Evolutionary conservation across 2,329 filamentous ascomycete species (phyloP).

Genomic region (Zasmidium angulare): DNA sequence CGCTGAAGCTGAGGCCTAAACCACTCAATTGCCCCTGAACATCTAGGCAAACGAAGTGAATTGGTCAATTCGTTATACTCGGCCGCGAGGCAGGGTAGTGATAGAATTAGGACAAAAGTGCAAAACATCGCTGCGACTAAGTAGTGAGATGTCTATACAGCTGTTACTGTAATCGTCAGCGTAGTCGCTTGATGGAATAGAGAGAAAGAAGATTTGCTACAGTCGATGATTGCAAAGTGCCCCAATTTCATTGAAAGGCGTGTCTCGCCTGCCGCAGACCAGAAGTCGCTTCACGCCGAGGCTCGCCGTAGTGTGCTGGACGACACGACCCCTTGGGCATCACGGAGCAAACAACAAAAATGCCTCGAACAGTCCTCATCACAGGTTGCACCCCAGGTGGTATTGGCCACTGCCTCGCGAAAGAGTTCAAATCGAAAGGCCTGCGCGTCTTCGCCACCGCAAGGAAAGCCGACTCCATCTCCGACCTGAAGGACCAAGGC

Average conservation of each 20-base stretch:
- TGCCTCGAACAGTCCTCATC: conserved; percentile 29
- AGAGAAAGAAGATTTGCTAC: too few relatives aligned
- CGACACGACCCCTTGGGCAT: neutral
- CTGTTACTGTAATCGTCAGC: too few relatives aligned
- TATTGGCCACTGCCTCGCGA: conserved; percentile 59
- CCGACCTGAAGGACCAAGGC: conserved; percentile 49
- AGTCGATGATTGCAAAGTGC: too few relatives aligned
- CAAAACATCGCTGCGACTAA: too few relatives aligned
- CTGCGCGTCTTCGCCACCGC: conserved; percentile 60
- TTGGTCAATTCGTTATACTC: neutral
- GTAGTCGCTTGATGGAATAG: too few relatives aligned
- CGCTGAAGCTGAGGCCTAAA: neutral
- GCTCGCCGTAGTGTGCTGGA: too few relatives aligned
- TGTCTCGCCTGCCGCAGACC: too few relatives aligned
- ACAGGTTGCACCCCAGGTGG: conserved; percentile 53
- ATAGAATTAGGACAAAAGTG: too few relatives aligned
- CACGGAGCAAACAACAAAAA: neutral
- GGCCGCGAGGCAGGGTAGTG: too few relatives aligned
- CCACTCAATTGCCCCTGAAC: neutral
- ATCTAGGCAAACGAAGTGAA: neutral
- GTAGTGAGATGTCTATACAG: too few relatives aligned
- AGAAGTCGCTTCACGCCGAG: too few relatives aligned
- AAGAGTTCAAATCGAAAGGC: conserved; percentile 55
- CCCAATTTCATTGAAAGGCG: too few relatives aligned
- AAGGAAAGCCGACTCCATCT: conserved; percentile 50